Evolutionary conservation across 179 eudicot species (phyloP).

Genomic region (Patellifolia procumbens): DNA sequence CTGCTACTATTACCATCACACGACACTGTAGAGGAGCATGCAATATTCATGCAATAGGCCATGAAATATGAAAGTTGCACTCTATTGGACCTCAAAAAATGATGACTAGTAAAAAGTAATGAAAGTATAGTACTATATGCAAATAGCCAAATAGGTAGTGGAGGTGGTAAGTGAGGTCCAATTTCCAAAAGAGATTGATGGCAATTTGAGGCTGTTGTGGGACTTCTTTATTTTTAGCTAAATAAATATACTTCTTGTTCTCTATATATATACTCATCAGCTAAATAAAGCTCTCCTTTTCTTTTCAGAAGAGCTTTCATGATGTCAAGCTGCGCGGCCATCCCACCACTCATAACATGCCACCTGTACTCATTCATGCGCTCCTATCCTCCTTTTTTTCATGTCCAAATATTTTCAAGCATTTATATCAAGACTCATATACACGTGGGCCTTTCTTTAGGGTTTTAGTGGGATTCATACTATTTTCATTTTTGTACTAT

Average conservation of each 20-base stretch:
- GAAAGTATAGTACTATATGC: background rate
- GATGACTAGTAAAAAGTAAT: slow-evolving; percentile 11
- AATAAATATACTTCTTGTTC: background rate
- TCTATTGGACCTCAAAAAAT: background rate
- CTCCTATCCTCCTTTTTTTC: slow-evolving; percentile 6
- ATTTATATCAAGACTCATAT: background rate
- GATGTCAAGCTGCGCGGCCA: slow-evolving; percentile 49
- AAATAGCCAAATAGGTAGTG: slow-evolving; percentile 23
- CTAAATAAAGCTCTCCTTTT: slow-evolving; percentile 8
- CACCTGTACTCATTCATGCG: slow-evolving; percentile 33
- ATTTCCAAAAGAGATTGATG: slow-evolving; percentile 70
- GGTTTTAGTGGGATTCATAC: background rate
- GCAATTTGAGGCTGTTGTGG: slow-evolving; percentile 28
- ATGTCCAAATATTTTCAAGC: background rate
- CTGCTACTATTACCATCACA: too few species aligned
- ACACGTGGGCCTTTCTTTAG: slow-evolving; percentile 34
- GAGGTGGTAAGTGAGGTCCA: slow-evolving; percentile 60
- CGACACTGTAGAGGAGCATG: background rate
- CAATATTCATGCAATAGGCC: background rate
- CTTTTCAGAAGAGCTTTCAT: slow-evolving; percentile 34
- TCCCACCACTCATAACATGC: slow-evolving; percentile 25
- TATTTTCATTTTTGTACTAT: background rate
- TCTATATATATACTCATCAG: background rate
- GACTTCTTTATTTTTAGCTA: slow-evolving; percentile 16
- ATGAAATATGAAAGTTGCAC: background rate